Evolutionary conservation across 805 yeast genomes (phyloP), one percentile per base, ranked within the genome.

Genomic region (Yarrowia bubula): DNA sequence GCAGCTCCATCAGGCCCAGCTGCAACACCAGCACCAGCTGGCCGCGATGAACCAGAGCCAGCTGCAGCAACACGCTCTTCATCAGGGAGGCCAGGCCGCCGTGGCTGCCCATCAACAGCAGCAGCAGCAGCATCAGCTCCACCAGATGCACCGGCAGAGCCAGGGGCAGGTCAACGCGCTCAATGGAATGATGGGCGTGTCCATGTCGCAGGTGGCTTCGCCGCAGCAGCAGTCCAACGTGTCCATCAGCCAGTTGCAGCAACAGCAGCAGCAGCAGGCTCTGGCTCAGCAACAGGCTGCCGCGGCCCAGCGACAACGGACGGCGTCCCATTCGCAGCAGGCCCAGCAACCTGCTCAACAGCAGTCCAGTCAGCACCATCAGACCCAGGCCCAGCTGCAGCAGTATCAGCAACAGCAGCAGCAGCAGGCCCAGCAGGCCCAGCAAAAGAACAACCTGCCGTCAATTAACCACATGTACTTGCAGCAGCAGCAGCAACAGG

Each of bases 241-340:
- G 14, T 38, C 60, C 17, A 35, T 53, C 14, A 38, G 60, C 18
- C 60, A 53, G 60, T 15, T 53, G 31, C 60, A 53, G 14, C 61
- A 64, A 9, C 60, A 65, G 41, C 66, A 67, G 33, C 68, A 65
- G 62, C 69, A 62, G 55, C 38, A 28, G 44, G 61, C 66, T 41
- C 51, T 61, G 67, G 41, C 68, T 48, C 58, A 67, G 66, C 70
- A 60, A 48, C 67, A 66, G 31, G 53, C 62, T 31, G 60, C 65
- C 15, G 18, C 15, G 18, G 18, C 18, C 4, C 44, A 41, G 44
- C 44, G 18, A 8, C 18, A 14, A 41, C 44, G 15, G 15, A 2
- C 18, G 44, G 44, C 18, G 44, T 15, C 15, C 15, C 15, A 41
- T 41, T n/a, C 3, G 38, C 38, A 32, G 38, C 51, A 10, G 32